Base-by-base conservation (phyloP, 2,329 filamentous ascomycete genomes). In the Talaromyces sp. region DNA sequence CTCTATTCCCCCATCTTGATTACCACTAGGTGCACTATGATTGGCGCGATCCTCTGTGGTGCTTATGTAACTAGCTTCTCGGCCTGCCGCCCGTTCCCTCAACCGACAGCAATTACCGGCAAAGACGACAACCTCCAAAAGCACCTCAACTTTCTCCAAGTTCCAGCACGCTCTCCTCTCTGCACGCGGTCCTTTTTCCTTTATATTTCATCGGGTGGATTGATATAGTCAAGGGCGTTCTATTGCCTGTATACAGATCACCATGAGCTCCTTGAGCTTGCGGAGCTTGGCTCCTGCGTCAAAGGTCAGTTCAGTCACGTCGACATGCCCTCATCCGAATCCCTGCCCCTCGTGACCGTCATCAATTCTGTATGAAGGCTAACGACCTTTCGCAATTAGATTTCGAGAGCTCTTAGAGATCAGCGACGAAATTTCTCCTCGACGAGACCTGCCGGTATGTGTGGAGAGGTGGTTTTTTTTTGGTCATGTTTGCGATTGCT, bases 371-470 rank as follows among this genome's bases (percentile, higher is more conserved):
- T 61, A 12, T 28, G 35, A 39, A 25, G 33, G 66, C 71, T 76
- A 63, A 77, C 67, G 9, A 11, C 50, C 52, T 33, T 1, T 28
- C 63, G 52, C 60, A n/a, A 65, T 63, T 69, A 91, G 88, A 84
- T 90, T 75, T 84, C 86, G 68, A 84, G 84, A 73, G 79, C 82
- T 70, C 77, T 87, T 70, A 85, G 83, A 77, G 83, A 82, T 72
- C 86, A 90, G 73, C 82, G 84, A 73, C 86, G 93, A 79, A 83
- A 87, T 65, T 98, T 99, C 81, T 96, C 93, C 66, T 92, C 91
- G 67, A 93, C 93, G 67, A 87, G 88, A 73, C 86, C 91, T 69
- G 89, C 86, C 72, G 88, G 89, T 91, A 86, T 73, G 86, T 70
- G 70, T 71, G 69, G 65, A 60, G 65, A 59, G 60, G 8, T 23